Percentiles rank a stretch among this genome's conserved stretches.
phyloP scores from a whole-genome alignment of 192 early-diverging fungal species.

The Geranomyces variabilis region DNA sequence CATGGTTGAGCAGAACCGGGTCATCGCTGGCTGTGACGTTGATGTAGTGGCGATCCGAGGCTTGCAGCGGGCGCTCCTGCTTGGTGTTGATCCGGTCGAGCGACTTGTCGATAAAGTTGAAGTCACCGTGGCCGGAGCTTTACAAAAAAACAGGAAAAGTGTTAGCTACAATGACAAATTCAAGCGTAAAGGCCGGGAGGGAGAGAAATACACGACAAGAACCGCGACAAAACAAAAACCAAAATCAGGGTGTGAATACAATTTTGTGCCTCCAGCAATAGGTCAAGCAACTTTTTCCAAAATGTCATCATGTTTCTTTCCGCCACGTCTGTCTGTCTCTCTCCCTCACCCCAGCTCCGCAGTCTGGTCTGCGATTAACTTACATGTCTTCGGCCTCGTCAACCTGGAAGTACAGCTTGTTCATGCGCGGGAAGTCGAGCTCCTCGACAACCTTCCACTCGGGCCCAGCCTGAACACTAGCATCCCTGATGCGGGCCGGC shows the following conservation, averaged over 20 bases:
- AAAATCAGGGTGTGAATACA: constrained; percentile 52
- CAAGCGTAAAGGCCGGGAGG: background rate
- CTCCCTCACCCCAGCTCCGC: background rate
- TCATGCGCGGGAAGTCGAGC: constrained; percentile 88
- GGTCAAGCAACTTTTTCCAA: constrained; percentile 27
- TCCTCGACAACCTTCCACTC: constrained; percentile 95
- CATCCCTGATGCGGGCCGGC: constrained; percentile 77
- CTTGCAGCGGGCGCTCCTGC: constrained; percentile 72
- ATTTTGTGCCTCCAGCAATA: constrained; percentile 21
- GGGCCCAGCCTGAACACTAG: constrained; percentile 81
- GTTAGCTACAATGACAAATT: background rate
- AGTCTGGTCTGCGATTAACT: constrained; percentile 27
- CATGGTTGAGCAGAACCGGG: constrained; percentile 63
- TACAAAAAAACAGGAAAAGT: background rate
- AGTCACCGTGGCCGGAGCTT: constrained; percentile 75
- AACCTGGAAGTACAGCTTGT: constrained; percentile 78
- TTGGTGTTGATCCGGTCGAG: constrained; percentile 86
- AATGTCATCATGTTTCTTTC: constrained; percentile 23
- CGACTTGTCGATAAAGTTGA: constrained; percentile 75
- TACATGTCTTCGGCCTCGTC: constrained; percentile 81
- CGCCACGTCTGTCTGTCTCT: no score
- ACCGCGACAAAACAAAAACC: no score
- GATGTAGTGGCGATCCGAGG: constrained; percentile 66
- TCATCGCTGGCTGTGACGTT: constrained; percentile 87
- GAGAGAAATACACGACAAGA: constrained; percentile 18